phyloP scores from a whole-genome alignment of 139 green algal species.

The Closterium sp. region DNA sequence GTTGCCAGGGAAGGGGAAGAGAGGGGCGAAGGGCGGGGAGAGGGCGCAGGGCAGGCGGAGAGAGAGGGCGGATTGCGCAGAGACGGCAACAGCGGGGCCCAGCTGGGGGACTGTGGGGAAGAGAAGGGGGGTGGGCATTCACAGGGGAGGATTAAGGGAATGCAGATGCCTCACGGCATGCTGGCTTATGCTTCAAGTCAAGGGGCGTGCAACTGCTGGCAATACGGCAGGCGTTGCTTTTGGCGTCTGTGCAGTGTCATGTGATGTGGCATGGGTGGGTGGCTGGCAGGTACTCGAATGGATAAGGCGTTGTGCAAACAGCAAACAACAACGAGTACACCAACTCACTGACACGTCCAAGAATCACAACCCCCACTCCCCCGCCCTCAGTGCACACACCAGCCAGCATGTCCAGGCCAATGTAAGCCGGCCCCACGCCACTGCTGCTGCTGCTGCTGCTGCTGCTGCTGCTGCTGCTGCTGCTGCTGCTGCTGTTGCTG shows the following conservation, averaged over 20 bases:
- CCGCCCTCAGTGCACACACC: background rate
- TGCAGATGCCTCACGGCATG: background rate
- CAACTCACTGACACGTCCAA: no score
- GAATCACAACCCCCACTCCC: background rate
- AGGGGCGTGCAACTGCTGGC: background rate
- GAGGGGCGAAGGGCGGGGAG: background rate
- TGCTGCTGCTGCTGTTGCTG: background rate
- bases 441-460: background rate
- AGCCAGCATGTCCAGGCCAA: background rate
- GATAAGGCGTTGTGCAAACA: background rate
- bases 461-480: no score
- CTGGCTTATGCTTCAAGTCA: background rate
- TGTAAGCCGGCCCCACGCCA: background rate
- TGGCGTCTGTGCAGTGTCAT: no score
- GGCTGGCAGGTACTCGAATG: background rate
- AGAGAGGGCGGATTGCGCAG: background rate
- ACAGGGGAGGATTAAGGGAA: background rate
- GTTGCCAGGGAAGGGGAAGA: background rate
- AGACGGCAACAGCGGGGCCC: background rate
- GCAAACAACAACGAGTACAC: background rate
- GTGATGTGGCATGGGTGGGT: background rate
- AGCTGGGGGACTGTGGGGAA: background rate
- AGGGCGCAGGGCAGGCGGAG: background rate
- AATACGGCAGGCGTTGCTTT: background rate
- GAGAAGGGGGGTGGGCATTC: background rate